These are phyloP conservation scores for Austroboletus festivus DNA, from an alignment of 768 basidiomycete genomes.

Conservation along the genomic window DNA sequence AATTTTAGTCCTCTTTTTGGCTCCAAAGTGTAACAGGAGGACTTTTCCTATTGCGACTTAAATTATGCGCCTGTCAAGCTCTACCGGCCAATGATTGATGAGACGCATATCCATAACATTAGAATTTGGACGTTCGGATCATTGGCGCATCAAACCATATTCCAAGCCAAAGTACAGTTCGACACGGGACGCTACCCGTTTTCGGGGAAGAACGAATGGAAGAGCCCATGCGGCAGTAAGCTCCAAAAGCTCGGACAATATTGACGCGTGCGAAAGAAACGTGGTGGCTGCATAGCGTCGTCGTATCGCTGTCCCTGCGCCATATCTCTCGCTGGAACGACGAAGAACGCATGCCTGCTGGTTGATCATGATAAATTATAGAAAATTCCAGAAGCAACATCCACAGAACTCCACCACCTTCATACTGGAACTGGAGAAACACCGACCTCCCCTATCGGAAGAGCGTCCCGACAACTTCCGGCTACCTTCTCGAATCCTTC, in stretches of 20 bases:
- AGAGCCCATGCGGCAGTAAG: no score
- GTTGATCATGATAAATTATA: constrained; percentile 27
- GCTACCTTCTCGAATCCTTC: constrained; percentile 42
- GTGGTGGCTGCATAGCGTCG: constrained; percentile 7
- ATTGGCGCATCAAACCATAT: not conserved
- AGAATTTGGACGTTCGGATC: not conserved
- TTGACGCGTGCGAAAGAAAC: constrained; percentile 1
- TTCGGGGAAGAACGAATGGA: no score
- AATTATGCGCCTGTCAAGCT: no score
- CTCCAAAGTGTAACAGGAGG: no score
- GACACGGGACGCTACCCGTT: no score
- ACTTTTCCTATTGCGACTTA: no score
- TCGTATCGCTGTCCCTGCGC: constrained; percentile 5
- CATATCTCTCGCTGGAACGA: constrained; percentile 7
- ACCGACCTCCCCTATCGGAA: not conserved
- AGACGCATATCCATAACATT: no score
- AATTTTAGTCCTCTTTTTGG: no score
- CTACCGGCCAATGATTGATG: no score
- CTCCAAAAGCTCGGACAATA: no score
- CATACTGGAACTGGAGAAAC: no score
- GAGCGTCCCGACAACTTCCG: not conserved
- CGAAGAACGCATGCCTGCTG: constrained; percentile 26
- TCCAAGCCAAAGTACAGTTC: no score
- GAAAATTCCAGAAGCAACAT: constrained; percentile 20
- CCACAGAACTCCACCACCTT: constrained; percentile 6